A percentile compares a stretch with the other conserved stretches of the same genome.
These are phyloP conservation scores for Endocladia muricata DNA, from an alignment of 31 red algal species.

Conservation along the genomic window DNA sequence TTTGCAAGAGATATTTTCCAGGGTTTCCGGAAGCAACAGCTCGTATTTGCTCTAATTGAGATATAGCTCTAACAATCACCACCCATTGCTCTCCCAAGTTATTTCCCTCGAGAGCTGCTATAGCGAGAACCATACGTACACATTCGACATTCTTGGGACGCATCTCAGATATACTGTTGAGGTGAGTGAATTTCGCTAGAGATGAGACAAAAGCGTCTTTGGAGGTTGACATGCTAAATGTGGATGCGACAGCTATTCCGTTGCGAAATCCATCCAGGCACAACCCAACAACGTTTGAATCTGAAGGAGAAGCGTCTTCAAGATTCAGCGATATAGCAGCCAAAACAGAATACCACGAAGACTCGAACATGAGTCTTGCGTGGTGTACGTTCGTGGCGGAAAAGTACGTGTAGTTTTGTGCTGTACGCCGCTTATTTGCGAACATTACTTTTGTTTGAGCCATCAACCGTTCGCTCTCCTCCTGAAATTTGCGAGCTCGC, in stretches of 20 bases:
- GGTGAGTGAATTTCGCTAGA: slow-evolving; percentile 86
- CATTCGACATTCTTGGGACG: slow-evolving; percentile 82
- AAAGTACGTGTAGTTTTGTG: slow-evolving; percentile 75
- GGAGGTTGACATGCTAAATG: slow-evolving; percentile 69
- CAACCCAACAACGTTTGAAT: slow-evolving; percentile 34
- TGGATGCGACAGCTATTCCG: slow-evolving; percentile 79
- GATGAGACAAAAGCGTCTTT: slow-evolving; percentile 79
- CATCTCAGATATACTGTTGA: slow-evolving; percentile 76
- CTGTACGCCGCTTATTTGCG: slow-evolving; percentile 42
- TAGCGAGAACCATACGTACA: slow-evolving; percentile 75
- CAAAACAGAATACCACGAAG: slow-evolving; percentile 76
- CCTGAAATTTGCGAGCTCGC: slow-evolving; percentile 56
- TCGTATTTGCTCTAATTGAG: slow-evolving; percentile 73
- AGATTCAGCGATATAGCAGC: slow-evolving; percentile 78
- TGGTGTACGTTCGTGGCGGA: slow-evolving; percentile 78
- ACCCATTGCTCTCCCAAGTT: slow-evolving; percentile 85
- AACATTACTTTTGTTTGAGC: slow-evolving; percentile 79
- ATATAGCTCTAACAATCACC: slow-evolving; percentile 70
- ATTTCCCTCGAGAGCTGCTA: slow-evolving; percentile 79
- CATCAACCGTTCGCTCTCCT: slow-evolving; percentile 78
- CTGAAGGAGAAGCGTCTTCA: slow-evolving; percentile 61
- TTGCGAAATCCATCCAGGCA: slow-evolving; percentile 78
- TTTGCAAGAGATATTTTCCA: slow-evolving; percentile 32
- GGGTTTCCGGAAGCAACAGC: slow-evolving; percentile 57
- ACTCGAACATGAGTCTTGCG: slow-evolving; percentile 88